Base-by-base conservation (phyloP, 1,284 basidiomycete species). In the Malassezia vespertilionis region DNA sequence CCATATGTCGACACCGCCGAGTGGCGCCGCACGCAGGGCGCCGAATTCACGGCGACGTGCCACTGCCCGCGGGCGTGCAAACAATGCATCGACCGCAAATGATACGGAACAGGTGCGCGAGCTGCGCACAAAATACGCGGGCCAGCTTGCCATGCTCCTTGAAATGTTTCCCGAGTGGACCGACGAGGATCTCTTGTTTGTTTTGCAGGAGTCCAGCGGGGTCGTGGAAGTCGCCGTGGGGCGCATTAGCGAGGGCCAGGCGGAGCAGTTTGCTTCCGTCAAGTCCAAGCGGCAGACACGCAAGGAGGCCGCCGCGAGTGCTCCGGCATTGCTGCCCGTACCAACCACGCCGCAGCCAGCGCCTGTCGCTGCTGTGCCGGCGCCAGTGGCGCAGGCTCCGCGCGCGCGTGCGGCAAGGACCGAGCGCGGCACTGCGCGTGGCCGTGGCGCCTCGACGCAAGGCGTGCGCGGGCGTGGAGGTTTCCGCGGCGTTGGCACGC, bases 261-360 rank as follows among this genome's bases (percentile, higher is more conserved):
- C 78, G 34, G 79, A 82, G 70, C 84, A 84, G 72, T 90, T 86
- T 84, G 84, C 80, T 35, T 80, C 83, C 37, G 86, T 88, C 56
- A 81, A 80, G 59, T 80, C 79, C 71, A 89, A 88, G 79, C 89
- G 86, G 76, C 60, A 64, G 43, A 35, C 46, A 43, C 64, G 59
- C 54, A 66, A 65, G 54, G 65, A 69, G 42, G 35, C 57, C 3
- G 44, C 52, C 9, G 52, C 53, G 15, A 46, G 39, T 5, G 18
- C 47, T 6, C 40, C 46, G 12, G 44, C 56, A 31, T 28, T 54
- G 9, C n/a, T 45, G 28, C 51, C 56, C 34, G 48, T 51, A 8
- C 28, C 50, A 15, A 52, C 58, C 11, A 44, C 44, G 21, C 40
- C 58, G 18, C 51, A 43, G n/a, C 41, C 53, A 6, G 35, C 35